Percentiles rank a stretch among this genome's conserved stretches.
phyloP scores from a whole-genome alignment of 2,329 filamentous ascomycete genomes.

The Bipolaris bicolor region DNA sequence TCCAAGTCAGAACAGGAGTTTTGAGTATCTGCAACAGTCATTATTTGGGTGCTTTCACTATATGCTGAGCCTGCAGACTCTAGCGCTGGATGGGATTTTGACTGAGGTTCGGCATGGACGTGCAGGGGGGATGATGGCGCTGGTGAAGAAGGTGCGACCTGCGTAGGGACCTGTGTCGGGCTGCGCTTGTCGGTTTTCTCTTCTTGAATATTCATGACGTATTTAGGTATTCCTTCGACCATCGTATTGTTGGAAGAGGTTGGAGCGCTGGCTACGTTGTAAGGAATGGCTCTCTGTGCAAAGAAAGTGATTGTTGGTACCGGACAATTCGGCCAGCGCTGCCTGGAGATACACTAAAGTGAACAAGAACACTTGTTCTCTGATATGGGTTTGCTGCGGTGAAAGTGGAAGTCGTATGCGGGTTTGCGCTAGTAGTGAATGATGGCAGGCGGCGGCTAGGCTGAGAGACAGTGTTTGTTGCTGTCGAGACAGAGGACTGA shows the following conservation, averaged over 20 bases:
- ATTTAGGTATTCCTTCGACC: not conserved
- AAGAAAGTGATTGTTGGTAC: not conserved
- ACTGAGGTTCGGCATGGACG: not conserved
- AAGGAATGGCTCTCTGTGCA: not conserved
- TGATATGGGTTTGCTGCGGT: not conserved
- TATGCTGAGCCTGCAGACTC: not conserved
- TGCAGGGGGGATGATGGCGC: not conserved
- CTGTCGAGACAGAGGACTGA: not conserved
- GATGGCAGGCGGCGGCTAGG: not conserved
- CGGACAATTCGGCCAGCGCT: not conserved
- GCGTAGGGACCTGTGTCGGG: not conserved
- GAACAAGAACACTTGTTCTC: not conserved
- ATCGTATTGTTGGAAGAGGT: not conserved
- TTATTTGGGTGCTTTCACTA: not conserved
- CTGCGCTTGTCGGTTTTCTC: not conserved
- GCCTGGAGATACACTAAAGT: not conserved
- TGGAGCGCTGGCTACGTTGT: not conserved
- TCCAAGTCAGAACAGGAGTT: not conserved
- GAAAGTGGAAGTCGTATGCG: not conserved
- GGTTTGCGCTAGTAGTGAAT: not conserved
- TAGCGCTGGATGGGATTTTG: not conserved
- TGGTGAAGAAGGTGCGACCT: slow-evolving; percentile 9
- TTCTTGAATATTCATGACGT: not conserved
- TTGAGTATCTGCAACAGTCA: not conserved
- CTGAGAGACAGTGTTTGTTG: not conserved